Conservation (phyloP, 768 basidiomycete species). For the Suillus decipiens region DNA sequence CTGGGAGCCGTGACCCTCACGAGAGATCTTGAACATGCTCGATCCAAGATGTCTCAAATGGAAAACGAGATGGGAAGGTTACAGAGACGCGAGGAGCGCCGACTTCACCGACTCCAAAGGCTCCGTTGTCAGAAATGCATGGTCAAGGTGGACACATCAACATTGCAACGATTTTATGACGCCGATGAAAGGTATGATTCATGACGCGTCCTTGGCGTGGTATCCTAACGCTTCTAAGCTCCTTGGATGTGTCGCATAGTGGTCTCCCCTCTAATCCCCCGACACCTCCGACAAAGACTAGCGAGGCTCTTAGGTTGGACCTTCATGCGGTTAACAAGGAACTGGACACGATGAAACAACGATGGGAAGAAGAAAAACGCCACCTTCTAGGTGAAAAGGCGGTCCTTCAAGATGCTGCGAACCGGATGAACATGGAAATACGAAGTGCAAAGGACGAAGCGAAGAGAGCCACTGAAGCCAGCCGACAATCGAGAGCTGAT, state of each 20-base stretch:
- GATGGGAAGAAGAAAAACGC: slow-evolving; percentile 70
- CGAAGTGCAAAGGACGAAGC: slow-evolving; percentile 59
- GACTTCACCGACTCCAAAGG: slow-evolving; percentile 56
- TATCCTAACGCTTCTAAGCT: slow-evolving; percentile 37
- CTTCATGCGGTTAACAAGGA: slow-evolving; percentile 63
- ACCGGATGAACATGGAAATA: slow-evolving; percentile 63
- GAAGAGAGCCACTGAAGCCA: slow-evolving; percentile 51
- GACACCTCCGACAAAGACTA: slow-evolving; percentile 67
- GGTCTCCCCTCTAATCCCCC: slow-evolving; percentile 58
- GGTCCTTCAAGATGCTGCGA: slow-evolving; percentile 69
- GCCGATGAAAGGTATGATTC: slow-evolving; percentile 62
- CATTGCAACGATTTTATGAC: slow-evolving; percentile 39
- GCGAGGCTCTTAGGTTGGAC: slow-evolving; percentile 61
- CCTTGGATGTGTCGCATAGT: slow-evolving; percentile 50
- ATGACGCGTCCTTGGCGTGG: not conserved
- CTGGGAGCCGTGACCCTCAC: slow-evolving; percentile 72
- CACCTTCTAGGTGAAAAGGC: slow-evolving; percentile 70
- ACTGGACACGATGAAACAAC: slow-evolving; percentile 60
- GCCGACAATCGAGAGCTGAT: slow-evolving; percentile 49
- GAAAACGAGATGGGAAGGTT: slow-evolving; percentile 72
- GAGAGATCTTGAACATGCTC: slow-evolving; percentile 71
- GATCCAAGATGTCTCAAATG: slow-evolving; percentile 51
- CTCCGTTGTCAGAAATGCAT: slow-evolving; percentile 71
- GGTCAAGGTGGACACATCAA: slow-evolving; percentile 56
- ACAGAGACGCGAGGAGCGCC: slow-evolving; percentile 70